Conservation (phyloP, 441 rosid species). For the Adansonia gregorii region DNA sequence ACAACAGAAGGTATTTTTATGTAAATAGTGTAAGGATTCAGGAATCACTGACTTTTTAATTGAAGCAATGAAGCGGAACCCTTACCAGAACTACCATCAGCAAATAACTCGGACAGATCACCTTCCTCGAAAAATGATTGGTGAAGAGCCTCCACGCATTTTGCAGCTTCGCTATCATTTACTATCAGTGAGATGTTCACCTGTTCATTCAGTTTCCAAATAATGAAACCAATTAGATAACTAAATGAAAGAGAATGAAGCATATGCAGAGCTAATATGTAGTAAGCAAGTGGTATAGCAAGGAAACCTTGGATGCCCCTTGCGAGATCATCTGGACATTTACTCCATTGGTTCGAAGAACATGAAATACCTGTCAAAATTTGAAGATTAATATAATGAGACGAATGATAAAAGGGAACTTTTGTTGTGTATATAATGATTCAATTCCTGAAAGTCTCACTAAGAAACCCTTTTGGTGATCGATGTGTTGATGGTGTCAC, state of each 20-base stretch:
- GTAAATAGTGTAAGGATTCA: background rate
- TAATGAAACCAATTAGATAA: background rate
- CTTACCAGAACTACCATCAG: constrained; percentile 36
- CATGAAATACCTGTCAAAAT: constrained; percentile 67
- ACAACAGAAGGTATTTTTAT: background rate
- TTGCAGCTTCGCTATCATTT: constrained; percentile 72
- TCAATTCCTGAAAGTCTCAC: constrained; percentile 17
- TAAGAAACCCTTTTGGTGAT: background rate
- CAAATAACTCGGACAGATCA: constrained; percentile 39
- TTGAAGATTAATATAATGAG: background rate
- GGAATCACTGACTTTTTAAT: constrained; percentile 30
- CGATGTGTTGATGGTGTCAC: background rate
- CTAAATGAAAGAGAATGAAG: background rate
- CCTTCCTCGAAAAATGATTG: constrained; percentile 47
- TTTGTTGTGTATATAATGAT: background rate
- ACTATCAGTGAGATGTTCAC: constrained; percentile 88
- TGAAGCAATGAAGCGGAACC: constrained; percentile 37
- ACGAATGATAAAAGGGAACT: background rate
- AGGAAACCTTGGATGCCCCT: constrained; percentile 86
- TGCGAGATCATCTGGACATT: constrained; percentile 97
- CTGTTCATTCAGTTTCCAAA: constrained; percentile 32
- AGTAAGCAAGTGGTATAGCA: constrained; percentile 1
- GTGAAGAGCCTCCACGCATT: constrained; percentile 66
- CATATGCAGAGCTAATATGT: background rate
- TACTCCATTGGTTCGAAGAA: constrained; percentile 71